Percentiles rank a stretch among this genome's conserved stretches.
Conservation (phyloP, 2,329 filamentous ascomycete genomes). For the Acarospora socialis region DNA sequence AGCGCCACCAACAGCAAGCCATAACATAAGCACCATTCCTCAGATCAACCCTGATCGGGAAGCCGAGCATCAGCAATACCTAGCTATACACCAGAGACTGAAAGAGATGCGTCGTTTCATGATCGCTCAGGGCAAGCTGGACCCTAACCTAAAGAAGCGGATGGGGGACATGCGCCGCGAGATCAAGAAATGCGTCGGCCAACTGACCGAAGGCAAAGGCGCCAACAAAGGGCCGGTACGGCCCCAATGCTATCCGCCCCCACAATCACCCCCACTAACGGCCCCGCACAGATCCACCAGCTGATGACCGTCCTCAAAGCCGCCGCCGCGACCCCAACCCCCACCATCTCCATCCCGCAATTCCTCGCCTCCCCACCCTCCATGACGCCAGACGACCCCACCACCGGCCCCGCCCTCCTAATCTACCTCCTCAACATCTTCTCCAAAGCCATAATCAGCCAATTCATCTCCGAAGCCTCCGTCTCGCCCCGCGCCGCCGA, state of each 20-base stretch:
- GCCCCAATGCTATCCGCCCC: conserved; percentile 8
- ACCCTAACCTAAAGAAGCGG: conserved; percentile 45
- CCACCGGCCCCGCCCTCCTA: conserved; percentile 48
- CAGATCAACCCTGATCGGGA: conserved; percentile 25
- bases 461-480: conserved; percentile 53
- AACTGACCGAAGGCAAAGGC: conserved; percentile 51
- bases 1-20: conserved; percentile 9
- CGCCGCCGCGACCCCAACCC: conserved; percentile 35
- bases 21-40: conserved; percentile 18
- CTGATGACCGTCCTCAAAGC: conserved; percentile 41
- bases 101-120: conserved; percentile 46
- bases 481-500: conserved; percentile 54
- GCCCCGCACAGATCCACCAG: conserved; percentile 27
- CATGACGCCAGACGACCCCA: conserved; percentile 25
- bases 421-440: conserved; percentile 67
- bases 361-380: conserved; percentile 35
- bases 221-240: conserved; percentile 45
- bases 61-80: conserved; percentile 33
- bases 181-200: conserved; percentile 58
- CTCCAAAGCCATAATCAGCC: conserved; percentile 56
- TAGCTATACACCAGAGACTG: conserved; percentile 50
- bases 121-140: conserved; percentile 38
- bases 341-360: conserved; percentile 41
- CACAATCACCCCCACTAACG: conserved; percentile 1
- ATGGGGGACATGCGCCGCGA: conserved; percentile 59